These are phyloP conservation scores for Talaromyces sp. DNA, from an alignment of 2,329 filamentous ascomycete genomes.

Conservation along the genomic window DNA sequence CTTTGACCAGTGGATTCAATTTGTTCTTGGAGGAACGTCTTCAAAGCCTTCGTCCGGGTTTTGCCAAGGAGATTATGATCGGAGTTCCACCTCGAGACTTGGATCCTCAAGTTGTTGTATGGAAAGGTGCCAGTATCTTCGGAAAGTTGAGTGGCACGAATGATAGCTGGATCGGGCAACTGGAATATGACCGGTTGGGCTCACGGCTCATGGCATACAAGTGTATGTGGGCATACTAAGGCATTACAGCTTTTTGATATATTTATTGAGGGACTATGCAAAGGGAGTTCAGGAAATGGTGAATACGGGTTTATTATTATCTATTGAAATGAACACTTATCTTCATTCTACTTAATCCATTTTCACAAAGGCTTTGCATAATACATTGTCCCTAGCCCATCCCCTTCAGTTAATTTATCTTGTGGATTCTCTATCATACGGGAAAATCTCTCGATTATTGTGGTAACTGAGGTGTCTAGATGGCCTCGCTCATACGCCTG, in stretches of 20 bases:
- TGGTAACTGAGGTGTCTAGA: no score
- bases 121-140: constrained; percentile 98
- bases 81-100: constrained; percentile 81
- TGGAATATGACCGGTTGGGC: constrained; percentile 87
- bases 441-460: no score
- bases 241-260: not conserved
- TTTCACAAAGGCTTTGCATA: no score
- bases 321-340: not conserved
- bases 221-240: constrained; percentile 63
- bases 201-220: constrained; percentile 83
- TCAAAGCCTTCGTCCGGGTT: constrained; percentile 64
- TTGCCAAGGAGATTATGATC: constrained; percentile 68
- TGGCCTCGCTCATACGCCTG: no score
- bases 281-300: not conserved
- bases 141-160: constrained; percentile 83
- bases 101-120: constrained; percentile 94
- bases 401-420: no score
- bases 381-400: no score
- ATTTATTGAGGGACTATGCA: not conserved
- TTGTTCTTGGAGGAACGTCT: constrained; percentile 82
- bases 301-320: not conserved
- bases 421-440: no score
- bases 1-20: constrained; percentile 78
- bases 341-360: no score
- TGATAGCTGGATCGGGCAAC: constrained; percentile 87